A percentile compares a stretch with the other conserved stretches of the same genome.
Conservation (phyloP, 768 basidiomycete species). For the Tephrocybe sp. region DNA sequence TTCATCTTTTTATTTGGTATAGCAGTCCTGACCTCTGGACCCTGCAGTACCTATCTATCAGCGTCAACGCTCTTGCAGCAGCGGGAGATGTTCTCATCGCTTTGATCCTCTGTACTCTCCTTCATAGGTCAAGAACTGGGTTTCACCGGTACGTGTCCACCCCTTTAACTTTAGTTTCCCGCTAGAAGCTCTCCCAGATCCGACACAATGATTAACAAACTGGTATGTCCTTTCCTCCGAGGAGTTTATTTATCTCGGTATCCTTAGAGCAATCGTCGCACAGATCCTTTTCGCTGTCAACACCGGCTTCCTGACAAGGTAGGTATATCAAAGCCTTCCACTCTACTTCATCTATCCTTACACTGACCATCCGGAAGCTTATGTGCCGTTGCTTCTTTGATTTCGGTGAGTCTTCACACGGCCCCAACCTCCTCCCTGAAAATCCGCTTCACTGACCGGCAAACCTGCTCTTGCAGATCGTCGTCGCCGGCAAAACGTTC, state of each 20-base stretch:
- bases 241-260: background rate
- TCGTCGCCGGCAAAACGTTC: slow-evolving; percentile 45
- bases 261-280: background rate
- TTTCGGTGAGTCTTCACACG: slow-evolving; percentile 38
- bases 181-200: slow-evolving; percentile 27
- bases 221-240: slow-evolving; percentile 26
- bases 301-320: slow-evolving; percentile 37
- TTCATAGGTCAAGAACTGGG: slow-evolving; percentile 47
- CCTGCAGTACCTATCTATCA: slow-evolving; percentile 38
- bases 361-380: slow-evolving; percentile 30
- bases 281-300: slow-evolving; percentile 49
- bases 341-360: slow-evolving; percentile 6
- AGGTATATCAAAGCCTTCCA: background rate
- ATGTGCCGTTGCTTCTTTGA: slow-evolving; percentile 54
- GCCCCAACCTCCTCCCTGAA: background rate
- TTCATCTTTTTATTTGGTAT: background rate
- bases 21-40: background rate
- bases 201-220: slow-evolving; percentile 46
- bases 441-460: background rate
- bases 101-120: slow-evolving; percentile 36
- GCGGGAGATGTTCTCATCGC: slow-evolving; percentile 50
- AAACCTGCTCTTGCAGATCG: slow-evolving; percentile 36
- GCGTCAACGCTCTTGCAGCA: slow-evolving; percentile 45
- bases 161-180: background rate
- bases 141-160: slow-evolving; percentile 36